phyloP scores from a whole-genome alignment of 1,284 basidiomycete species.

The Anthracocystis setariae region DNA sequence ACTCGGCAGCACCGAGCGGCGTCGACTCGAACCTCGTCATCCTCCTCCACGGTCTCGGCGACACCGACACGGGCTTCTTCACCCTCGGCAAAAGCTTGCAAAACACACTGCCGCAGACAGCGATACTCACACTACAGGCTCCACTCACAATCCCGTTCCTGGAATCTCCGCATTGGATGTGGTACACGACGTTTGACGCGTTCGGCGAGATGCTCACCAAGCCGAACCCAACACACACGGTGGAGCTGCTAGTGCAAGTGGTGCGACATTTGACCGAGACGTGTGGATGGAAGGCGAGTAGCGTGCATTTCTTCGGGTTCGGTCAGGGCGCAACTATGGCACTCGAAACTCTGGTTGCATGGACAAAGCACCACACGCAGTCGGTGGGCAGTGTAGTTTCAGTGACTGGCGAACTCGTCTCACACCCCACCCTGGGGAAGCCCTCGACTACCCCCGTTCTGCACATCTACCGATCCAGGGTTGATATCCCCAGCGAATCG shows the following conservation, averaged over 20 bases:
- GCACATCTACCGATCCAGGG: conserved; percentile 24
- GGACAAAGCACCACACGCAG: conserved; percentile 69
- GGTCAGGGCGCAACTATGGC: conserved; percentile 86
- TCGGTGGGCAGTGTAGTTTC: conserved; percentile 37
- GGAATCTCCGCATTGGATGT: conserved; percentile 73
- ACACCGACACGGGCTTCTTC: conserved; percentile 80
- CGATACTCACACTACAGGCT: conserved; percentile 80
- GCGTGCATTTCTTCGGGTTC: conserved; percentile 88
- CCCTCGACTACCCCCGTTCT: conserved; percentile 25
- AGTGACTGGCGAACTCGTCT: conserved; percentile 43
- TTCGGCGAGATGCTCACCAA: conserved; percentile 75
- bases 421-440: conserved; percentile 21
- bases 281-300: conserved; percentile 75
- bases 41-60: conserved; percentile 87
- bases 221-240: conserved; percentile 78
- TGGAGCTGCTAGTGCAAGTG: conserved; percentile 73
- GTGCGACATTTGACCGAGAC: conserved; percentile 73
- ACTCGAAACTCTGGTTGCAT: conserved; percentile 75
- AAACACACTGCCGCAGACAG: conserved; percentile 79
- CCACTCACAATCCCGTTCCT: conserved; percentile 84
- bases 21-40: conserved; percentile 87
- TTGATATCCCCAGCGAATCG: neutral
- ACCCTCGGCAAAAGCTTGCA: conserved; percentile 78
- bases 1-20: conserved; percentile 78
- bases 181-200: conserved; percentile 84